These are phyloP conservation scores for Fraxinus albicans DNA, from an alignment of 305 asterid genomes.

Conservation along the genomic window DNA sequence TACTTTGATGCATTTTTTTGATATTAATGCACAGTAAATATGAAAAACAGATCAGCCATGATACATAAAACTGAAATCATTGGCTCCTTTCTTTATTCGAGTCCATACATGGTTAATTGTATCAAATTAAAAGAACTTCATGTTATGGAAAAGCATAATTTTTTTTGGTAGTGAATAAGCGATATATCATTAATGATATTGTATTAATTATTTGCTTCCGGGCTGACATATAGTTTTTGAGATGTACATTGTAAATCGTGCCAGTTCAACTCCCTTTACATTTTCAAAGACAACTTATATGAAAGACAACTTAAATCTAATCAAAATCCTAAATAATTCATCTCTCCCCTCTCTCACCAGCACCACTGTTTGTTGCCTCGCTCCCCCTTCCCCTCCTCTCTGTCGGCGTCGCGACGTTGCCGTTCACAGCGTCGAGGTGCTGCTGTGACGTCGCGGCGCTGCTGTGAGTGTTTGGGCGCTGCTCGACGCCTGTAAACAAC, in stretches of 20 bases:
- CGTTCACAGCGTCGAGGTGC: too few relatives aligned
- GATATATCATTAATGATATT: background rate
- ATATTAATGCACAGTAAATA: slow-evolving; percentile 14
- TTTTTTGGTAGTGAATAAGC: background rate
- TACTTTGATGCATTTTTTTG: slow-evolving; percentile 6
- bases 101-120: background rate
- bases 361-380: too few relatives aligned
- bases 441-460: too few relatives aligned
- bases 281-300: too few relatives aligned
- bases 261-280: too few relatives aligned
- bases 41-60: slow-evolving; percentile 13
- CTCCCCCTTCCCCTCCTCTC: too few relatives aligned
- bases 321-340: too few relatives aligned
- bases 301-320: too few relatives aligned
- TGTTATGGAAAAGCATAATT: background rate
- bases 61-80: background rate
- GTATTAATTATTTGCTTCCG: background rate
- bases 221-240: background rate
- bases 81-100: slow-evolving; percentile 5
- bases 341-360: too few relatives aligned
- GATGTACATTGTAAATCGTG: background rate
- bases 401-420: too few relatives aligned
- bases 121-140: background rate
- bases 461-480: too few relatives aligned
- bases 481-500: too few relatives aligned